phyloP scores from a whole-genome alignment of 345 rosid genomes.

The Psidium guajava region DNA sequence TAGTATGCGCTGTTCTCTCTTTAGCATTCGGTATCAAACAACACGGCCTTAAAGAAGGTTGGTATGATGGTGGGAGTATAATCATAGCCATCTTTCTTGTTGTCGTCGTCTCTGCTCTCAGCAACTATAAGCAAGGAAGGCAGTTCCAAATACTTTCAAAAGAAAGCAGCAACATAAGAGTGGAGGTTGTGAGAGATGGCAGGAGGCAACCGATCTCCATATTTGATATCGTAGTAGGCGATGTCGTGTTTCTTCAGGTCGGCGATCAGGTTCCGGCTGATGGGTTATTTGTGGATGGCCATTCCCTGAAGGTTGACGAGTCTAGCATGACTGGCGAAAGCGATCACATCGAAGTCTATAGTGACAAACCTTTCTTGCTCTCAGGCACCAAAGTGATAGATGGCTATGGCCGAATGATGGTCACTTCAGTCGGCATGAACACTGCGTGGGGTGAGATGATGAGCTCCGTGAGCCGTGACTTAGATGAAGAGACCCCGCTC shows the following conservation, averaged over 20 bases:
- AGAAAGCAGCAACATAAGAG: slow-evolving; percentile 38
- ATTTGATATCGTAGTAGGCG: slow-evolving; percentile 61
- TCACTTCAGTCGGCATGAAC: slow-evolving; percentile 57
- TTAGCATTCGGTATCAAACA: slow-evolving; percentile 53
- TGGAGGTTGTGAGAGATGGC: slow-evolving; percentile 40
- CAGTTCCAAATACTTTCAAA: slow-evolving; percentile 51
- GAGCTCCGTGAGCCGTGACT: slow-evolving; percentile 40
- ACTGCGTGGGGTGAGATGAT: slow-evolving; percentile 74
- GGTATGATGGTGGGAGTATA: slow-evolving; percentile 77
- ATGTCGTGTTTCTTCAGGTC: slow-evolving; percentile 36
- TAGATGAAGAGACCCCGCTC: slow-evolving; percentile 40
- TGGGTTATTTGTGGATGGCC: slow-evolving; percentile 44
- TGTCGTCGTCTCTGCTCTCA: slow-evolving; percentile 38
- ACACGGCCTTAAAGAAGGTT: slow-evolving; percentile 45
- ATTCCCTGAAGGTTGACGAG: slow-evolving; percentile 33
- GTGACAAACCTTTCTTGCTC: slow-evolving; percentile 37
- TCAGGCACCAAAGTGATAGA: slow-evolving; percentile 52
- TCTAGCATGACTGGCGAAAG: slow-evolving; percentile 68
- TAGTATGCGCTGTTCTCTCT: slow-evolving; percentile 48
- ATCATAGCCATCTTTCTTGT: slow-evolving; percentile 44
- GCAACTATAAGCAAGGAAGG: slow-evolving; percentile 36
- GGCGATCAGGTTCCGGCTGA: slow-evolving; percentile 71
- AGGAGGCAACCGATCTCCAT: slow-evolving; percentile 35
- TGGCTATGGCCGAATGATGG: slow-evolving; percentile 50
- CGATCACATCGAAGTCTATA: slow-evolving; percentile 25